Percentiles rank a stretch among this genome's conserved stretches.
Conservation (phyloP, 78 protist species). For the Dictyostelium purpureum region DNA sequence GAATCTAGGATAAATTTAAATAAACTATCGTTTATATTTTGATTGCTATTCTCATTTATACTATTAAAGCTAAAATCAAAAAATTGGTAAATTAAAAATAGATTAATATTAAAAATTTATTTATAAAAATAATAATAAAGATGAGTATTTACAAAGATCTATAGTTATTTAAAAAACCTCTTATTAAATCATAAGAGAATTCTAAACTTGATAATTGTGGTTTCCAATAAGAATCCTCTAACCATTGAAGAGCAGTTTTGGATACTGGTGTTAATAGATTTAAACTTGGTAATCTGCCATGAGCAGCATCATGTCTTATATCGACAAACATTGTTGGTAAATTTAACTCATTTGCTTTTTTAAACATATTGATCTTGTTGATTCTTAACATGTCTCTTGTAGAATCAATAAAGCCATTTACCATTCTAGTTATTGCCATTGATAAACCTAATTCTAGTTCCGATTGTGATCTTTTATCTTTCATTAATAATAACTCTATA, state of each 20-base stretch:
- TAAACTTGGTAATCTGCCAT: slow-evolving; percentile 30
- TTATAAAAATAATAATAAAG: too few species aligned
- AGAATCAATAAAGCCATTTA: slow-evolving; percentile 16
- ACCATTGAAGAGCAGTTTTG: slow-evolving; percentile 31
- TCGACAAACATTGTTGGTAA: slow-evolving; percentile 58
- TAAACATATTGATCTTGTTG: slow-evolving; percentile 21
- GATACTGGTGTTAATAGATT: not conserved
- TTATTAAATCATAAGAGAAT: not conserved
- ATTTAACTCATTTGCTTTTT: slow-evolving; percentile 14
- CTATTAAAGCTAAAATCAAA: too few species aligned
- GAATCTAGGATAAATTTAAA: not conserved
- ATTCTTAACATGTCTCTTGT: not conserved
- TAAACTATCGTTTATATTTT: too few species aligned
- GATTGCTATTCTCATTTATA: too few species aligned
- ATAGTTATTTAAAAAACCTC: not conserved
- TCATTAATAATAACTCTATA: not conserved
- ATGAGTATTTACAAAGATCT: too few species aligned
- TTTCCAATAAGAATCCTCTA: slow-evolving; percentile 58
- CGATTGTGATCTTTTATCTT: not conserved
- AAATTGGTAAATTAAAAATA: too few species aligned
- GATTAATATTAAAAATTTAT: too few species aligned
- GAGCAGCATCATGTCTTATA: slow-evolving; percentile 52
- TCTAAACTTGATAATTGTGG: not conserved
- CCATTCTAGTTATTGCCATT: slow-evolving; percentile 53
- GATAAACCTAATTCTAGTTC: slow-evolving; percentile 1